Percentiles rank a stretch among this genome's conserved stretches.
These are phyloP conservation scores for Diaporthe amygdali DNA, from an alignment of 2,329 filamentous ascomycete species.

Conservation along the genomic window DNA sequence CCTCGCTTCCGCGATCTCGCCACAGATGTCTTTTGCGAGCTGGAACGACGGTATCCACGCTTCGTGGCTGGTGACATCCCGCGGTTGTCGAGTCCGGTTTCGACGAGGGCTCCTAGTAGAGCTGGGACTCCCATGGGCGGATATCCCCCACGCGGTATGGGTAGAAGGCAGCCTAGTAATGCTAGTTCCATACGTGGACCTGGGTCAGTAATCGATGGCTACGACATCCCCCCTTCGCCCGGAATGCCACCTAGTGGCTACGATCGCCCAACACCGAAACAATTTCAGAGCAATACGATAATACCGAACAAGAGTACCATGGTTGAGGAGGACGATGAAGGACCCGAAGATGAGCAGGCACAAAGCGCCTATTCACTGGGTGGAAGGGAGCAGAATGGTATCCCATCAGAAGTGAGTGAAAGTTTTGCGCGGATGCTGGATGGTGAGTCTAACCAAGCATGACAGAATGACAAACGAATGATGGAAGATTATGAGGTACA, in stretches of 20 bases:
- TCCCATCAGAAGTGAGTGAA: slow-evolving; percentile 44
- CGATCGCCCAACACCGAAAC: slow-evolving; percentile 81
- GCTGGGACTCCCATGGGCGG: slow-evolving; percentile 62
- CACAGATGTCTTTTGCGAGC: slow-evolving; percentile 94
- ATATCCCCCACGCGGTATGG: slow-evolving; percentile 56
- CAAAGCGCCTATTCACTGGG: slow-evolving; percentile 61
- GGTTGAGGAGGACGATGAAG: slow-evolving; percentile 92
- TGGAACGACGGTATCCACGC: slow-evolving; percentile 86
- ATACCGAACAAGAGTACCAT: slow-evolving; percentile 98
- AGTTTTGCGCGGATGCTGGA: not conserved
- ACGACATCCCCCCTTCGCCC: slow-evolving; percentile 64
- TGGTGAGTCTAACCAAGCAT: not conserved
- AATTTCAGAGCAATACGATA: slow-evolving; percentile 94
- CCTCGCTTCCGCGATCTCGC: slow-evolving; percentile 90
- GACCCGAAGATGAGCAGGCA: slow-evolving; percentile 61
- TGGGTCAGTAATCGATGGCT: slow-evolving; percentile 44
- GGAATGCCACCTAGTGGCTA: slow-evolving; percentile 66
- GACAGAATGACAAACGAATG: slow-evolving; percentile 69
- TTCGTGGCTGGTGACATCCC: slow-evolving; percentile 75
- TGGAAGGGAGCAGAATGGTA: slow-evolving; percentile 35
- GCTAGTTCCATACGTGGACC: slow-evolving; percentile 62
- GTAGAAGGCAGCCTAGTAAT: slow-evolving; percentile 63
- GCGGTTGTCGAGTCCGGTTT: slow-evolving; percentile 72
- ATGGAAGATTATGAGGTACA: slow-evolving; percentile 83
- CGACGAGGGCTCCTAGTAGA: slow-evolving; percentile 65